Conservation (phyloP, 75 land plant species). For the Chamaecyparis obtusa region DNA sequence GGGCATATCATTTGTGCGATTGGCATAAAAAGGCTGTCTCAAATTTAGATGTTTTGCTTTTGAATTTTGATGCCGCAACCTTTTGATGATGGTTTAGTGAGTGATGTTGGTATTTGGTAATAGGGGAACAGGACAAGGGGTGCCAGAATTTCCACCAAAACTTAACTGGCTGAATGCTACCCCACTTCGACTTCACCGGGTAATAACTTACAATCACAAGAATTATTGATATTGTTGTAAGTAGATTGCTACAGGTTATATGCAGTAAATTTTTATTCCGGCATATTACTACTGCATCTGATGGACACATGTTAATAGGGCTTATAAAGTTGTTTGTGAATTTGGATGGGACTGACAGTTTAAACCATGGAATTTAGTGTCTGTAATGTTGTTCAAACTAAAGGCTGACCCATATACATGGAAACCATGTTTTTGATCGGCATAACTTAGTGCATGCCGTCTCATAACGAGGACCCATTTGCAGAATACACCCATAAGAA, state of each 20-base stretch:
- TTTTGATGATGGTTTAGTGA: conserved; percentile 5
- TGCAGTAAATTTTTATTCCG: not conserved
- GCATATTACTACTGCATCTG: not conserved
- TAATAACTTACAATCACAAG: conserved; percentile 17
- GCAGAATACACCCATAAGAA: not conserved
- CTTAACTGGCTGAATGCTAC: conserved; percentile 93
- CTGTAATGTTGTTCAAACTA: not conserved
- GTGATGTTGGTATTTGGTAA: not conserved
- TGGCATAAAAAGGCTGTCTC: not conserved
- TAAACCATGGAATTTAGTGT: not conserved
- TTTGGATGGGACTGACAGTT: not conserved
- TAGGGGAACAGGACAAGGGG: conserved; percentile 59
- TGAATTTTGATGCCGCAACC: not conserved
- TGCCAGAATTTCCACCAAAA: conserved; percentile 87
- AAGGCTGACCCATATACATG: not conserved
- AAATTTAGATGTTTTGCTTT: not conserved
- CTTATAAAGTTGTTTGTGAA: not conserved
- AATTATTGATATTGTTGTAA: not conserved
- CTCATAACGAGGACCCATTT: not conserved
- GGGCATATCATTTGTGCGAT: not conserved
- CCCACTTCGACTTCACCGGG: conserved; percentile 79
- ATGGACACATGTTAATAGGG: not conserved
- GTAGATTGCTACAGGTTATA: not conserved
- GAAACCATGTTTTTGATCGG: not conserved
- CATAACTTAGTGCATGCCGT: not conserved